These are phyloP conservation scores for Artomyces pyxidatus DNA, from an alignment of 768 basidiomycete species.

Conservation along the genomic window DNA sequence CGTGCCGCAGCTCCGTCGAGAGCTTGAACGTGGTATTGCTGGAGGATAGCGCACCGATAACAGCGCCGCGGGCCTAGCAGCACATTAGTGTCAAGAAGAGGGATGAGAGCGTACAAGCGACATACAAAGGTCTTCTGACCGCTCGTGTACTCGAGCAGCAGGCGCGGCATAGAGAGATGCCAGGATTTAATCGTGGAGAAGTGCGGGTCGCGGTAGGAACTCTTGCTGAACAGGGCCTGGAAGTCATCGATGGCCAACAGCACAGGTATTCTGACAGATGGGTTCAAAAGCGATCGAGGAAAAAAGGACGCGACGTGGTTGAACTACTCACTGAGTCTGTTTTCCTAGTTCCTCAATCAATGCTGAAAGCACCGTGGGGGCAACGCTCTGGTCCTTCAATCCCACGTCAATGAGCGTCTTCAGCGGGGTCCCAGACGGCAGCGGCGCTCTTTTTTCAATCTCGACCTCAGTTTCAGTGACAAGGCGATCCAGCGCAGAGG, in stretches of 20 bases:
- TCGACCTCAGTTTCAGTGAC: conserved; percentile 32
- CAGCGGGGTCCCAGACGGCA: conserved; percentile 43
- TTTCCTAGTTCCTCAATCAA: conserved; percentile 53
- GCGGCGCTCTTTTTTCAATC: conserved; percentile 37
- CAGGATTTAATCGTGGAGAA: conserved; percentile 62
- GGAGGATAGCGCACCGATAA: conserved; percentile 62
- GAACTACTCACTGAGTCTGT: conserved; percentile 52
- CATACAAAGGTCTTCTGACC: conserved; percentile 62
- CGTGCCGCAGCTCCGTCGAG: conserved; percentile 56
- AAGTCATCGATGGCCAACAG: conserved; percentile 84
- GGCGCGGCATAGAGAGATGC: conserved; percentile 70
- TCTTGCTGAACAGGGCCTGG: conserved; percentile 65
- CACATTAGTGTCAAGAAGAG: conserved; percentile 1
- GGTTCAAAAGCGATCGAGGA: not conserved
- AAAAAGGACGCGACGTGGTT: not conserved
- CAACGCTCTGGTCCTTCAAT: conserved; percentile 39
- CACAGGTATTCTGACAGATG: conserved; percentile 44
- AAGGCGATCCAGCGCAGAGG: conserved; percentile 32
- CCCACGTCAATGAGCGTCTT: conserved; percentile 51
- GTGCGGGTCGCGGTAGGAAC: conserved; percentile 69
- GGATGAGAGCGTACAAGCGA: conserved; percentile 10
- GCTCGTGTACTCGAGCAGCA: conserved; percentile 72
- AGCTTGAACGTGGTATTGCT: conserved; percentile 51
- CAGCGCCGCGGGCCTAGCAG: conserved; percentile 54
- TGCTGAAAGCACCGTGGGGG: conserved; percentile 49